These are phyloP conservation scores for Suillus ampliporus DNA, from an alignment of 768 basidiomycete species.

Conservation along the genomic window DNA sequence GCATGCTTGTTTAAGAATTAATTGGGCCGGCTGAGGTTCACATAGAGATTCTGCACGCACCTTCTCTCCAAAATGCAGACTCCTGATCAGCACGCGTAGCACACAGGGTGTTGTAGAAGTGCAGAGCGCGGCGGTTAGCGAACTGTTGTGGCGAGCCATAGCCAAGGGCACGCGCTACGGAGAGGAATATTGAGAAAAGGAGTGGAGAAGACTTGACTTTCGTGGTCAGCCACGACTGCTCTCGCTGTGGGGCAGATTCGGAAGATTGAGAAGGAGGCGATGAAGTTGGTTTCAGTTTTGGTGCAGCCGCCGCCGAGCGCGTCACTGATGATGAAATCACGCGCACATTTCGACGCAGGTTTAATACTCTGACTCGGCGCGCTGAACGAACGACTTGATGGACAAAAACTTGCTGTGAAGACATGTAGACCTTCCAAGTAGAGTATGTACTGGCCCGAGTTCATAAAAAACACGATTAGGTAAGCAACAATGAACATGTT, in stretches of 20 bases:
- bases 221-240: slow-evolving; percentile 61
- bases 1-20: slow-evolving; percentile 58
- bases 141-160: slow-evolving; percentile 67
- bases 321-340: slow-evolving; percentile 1
- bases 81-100: slow-evolving; percentile 64
- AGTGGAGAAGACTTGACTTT: slow-evolving; percentile 55
- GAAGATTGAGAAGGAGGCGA: neutral
- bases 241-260: slow-evolving; percentile 12
- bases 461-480: slow-evolving; percentile 1
- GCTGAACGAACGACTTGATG: neutral
- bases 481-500: too few relatives aligned
- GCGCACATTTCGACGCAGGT: neutral
- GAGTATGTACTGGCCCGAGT: neutral
- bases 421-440: neutral
- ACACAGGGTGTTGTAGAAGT: slow-evolving; percentile 63
- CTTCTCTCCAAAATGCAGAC: slow-evolving; percentile 65
- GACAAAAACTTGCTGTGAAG: slow-evolving; percentile 1
- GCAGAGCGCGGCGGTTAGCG: slow-evolving; percentile 62
- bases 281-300: neutral
- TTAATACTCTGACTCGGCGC: neutral
- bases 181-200: slow-evolving; percentile 51
- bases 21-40: slow-evolving; percentile 3
- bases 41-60: slow-evolving; percentile 42
- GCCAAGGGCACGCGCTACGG: slow-evolving; percentile 56
- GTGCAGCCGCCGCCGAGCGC: neutral